Conservation (phyloP, 176 grass and related monocot species). For the Puccinellia tenuiflora region DNA sequence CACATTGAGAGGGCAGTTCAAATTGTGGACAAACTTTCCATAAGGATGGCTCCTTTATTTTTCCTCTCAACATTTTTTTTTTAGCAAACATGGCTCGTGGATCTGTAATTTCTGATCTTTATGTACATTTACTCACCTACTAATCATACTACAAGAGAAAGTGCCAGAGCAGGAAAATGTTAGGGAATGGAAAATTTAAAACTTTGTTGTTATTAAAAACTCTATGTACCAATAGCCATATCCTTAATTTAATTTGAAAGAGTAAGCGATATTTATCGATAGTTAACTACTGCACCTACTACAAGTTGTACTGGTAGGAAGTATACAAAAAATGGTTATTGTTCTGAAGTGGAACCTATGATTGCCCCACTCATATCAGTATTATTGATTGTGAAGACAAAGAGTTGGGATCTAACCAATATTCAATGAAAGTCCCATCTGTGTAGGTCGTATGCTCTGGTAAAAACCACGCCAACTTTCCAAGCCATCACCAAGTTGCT, state of each 20-base stretch:
- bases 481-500: conserved; percentile 59
- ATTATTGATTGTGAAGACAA: background rate
- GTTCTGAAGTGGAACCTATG: background rate
- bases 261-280: background rate
- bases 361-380: background rate
- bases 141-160: background rate
- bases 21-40: background rate
- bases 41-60: background rate
- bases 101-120: background rate
- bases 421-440: conserved; percentile 70
- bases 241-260: background rate
- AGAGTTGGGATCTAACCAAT: conserved; percentile 42
- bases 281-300: background rate
- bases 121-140: background rate
- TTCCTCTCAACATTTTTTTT: background rate
- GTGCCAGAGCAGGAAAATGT: background rate
- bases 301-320: background rate
- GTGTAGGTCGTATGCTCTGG: conserved; percentile 67
- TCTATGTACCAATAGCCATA: background rate
- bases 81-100: background rate
- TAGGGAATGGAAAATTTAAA: background rate
- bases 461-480: conserved; percentile 73
- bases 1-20: background rate
- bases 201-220: background rate
- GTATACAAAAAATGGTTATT: background rate